Conservation (phyloP, 352 stramenopile genomes). For the Globisporangium cylindrosporum region DNA sequence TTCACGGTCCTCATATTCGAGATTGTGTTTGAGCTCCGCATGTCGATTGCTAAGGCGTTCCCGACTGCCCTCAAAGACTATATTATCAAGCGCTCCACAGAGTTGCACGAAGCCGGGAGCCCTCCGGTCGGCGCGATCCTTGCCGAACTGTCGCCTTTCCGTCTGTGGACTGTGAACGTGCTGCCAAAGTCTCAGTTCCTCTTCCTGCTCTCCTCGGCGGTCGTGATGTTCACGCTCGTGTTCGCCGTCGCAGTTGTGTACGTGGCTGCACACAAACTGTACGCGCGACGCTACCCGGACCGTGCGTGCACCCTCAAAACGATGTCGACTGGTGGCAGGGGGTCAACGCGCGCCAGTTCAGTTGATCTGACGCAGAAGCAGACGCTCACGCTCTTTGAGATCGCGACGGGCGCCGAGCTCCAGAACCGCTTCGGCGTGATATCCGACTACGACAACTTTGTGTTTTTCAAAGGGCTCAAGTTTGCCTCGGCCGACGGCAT, state of each 20-base stretch:
- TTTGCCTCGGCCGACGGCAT: not conserved
- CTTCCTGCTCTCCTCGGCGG: not conserved
- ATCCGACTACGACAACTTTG: not conserved
- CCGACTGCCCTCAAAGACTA: not conserved
- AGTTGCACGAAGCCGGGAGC: not conserved
- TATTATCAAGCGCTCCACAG: not conserved
- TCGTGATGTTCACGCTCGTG: not conserved
- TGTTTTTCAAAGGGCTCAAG: not conserved
- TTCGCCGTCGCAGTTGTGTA: conserved; percentile 19
- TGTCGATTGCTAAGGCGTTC: conserved; percentile 3
- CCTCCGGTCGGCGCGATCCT: not conserved
- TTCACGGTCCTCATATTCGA: conserved; percentile 27
- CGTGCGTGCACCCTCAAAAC: not conserved
- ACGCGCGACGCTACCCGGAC: not conserved
- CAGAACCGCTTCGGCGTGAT: conserved; percentile 1
- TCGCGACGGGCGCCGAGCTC: not conserved
- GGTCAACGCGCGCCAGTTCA: not conserved
- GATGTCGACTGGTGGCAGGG: not conserved
- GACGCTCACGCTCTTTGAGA: not conserved
- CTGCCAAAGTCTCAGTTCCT: not conserved
- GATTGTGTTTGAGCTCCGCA: conserved; percentile 21
- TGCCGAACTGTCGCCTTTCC: not conserved
- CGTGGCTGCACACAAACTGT: conserved; percentile 20
- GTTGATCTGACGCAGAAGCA: not conserved
- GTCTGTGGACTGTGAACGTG: not conserved